Base-by-base conservation (phyloP, 306 rosid species). In the Gillenia trifoliata region DNA sequence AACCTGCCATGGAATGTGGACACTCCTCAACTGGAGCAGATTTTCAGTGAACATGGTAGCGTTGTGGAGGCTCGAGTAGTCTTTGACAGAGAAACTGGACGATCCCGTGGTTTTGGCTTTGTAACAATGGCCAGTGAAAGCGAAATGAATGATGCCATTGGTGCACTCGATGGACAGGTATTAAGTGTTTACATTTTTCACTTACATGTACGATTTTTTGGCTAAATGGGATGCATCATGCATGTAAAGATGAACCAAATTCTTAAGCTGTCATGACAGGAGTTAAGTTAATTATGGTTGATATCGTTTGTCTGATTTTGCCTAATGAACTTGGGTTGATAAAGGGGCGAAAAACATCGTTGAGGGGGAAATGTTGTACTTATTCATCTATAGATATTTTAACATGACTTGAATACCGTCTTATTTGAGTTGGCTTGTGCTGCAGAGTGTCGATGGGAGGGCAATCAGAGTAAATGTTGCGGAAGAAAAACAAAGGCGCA, bases 121-220 rank as follows among this genome's bases (percentile, higher is more conserved):
- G 99, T 94, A 56, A 83, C 90, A 63, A 86, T 94, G 95, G 62
- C 93, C 65, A 81, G 77, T 64, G 99, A 90, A 75, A 64, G 83
- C 36, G 99, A 87, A 57, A 80, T 86, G 92, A 89, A 90, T 74
- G 92, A 85, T 66, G 97, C 97, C 78, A 88, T 94, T 82, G 90
- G 89, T 76, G 99, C 96, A 59, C 88, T 94, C 41, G 97, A 94
- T 78, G 99, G 99, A 77, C 95, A 90, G 99, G 99, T 94, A 92
- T 55, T 11, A 54, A n/a, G 56, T 25, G 61, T 60, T 33, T 43
- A 20, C 19, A 16, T 60, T 78, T 17, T 38, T 40, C 10, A 19
- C 25, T 19, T 64, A 4, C 17, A 15, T 23, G 7, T 4, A 30
- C 52, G 28, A 25, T 13, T 16, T 20, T 23, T 64, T 19, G 16